These are phyloP conservation scores for Didymella keratinophila DNA, from an alignment of 2,329 filamentous ascomycete species.

Conservation along the genomic window DNA sequence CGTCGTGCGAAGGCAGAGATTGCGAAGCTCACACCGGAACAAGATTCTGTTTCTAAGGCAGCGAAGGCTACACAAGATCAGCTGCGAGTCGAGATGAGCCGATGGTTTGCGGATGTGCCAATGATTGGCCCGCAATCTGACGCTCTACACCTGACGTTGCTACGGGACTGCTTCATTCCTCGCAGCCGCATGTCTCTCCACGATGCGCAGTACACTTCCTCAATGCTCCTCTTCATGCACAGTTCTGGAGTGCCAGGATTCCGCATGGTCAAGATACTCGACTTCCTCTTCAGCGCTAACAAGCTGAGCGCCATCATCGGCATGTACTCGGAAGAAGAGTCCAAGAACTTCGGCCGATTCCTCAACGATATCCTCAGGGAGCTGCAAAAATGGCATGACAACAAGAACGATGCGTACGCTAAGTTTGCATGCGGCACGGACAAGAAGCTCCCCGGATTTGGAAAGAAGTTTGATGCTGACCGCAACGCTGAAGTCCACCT, in stretches of 20 bases:
- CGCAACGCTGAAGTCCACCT: conserved; percentile 76
- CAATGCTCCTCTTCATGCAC: conserved; percentile 87
- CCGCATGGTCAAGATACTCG: conserved; percentile 82
- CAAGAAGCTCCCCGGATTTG: conserved; percentile 78
- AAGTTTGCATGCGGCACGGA: conserved; percentile 77
- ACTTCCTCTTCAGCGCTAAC: conserved; percentile 84
- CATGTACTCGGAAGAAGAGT: conserved; percentile 86
- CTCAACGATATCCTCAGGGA: conserved; percentile 82
- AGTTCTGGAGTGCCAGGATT: conserved; percentile 85
- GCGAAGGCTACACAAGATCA: conserved; percentile 65
- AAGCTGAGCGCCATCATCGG: conserved; percentile 84
- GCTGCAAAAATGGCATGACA: conserved; percentile 82
- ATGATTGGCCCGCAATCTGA: conserved; percentile 66
- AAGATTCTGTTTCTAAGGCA: conserved; percentile 62
- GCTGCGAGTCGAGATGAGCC: conserved; percentile 76
- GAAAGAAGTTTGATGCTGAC: conserved; percentile 72
- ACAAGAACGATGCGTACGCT: conserved; percentile 74
- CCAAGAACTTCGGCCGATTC: conserved; percentile 92
- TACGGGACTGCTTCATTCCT: conserved; percentile 93
- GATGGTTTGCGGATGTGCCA: conserved; percentile 74
- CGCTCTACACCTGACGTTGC: conserved; percentile 74
- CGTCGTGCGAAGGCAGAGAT: conserved; percentile 75
- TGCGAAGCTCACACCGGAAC: conserved; percentile 61
- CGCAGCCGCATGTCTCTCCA: conserved; percentile 82
- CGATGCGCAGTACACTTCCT: conserved; percentile 89